Evolutionary conservation across 2,329 filamentous ascomycete genomes (phyloP), one percentile per base, ranked within the genome.

Genomic region (Microdochium nivale): DNA sequence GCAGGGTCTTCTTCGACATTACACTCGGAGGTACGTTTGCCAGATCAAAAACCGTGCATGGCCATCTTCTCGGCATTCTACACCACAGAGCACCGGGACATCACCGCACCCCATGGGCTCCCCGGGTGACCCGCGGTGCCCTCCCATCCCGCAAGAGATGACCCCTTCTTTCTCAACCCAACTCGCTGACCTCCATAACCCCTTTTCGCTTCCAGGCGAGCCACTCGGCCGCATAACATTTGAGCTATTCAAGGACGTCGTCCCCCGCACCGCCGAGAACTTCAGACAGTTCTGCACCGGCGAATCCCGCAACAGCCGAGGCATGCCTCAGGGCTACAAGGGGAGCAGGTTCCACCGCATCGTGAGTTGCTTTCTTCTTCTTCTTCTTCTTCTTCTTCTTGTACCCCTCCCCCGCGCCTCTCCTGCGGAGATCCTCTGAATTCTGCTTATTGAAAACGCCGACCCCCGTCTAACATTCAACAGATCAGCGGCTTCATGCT

Each of bases 401-500:
- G 54, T 52, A 37, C 13, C 16, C n/a, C n/a, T n/a, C n/a, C n/a
- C n/a, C n/a, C n/a, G n/a, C n/a, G n/a, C n/a, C n/a, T n/a, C n/a
- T n/a, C n/a, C n/a, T n/a, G n/a, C n/a, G n/a, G n/a, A n/a, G n/a
- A n/a, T n/a, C n/a, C n/a, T n/a, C n/a, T n/a, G n/a, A n/a, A n/a
- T n/a, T n/a, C n/a, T n/a, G n/a, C n/a, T n/a, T n/a, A n/a, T n/a
- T n/a, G n/a, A n/a, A n/a, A n/a, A n/a, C n/a, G n/a, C n/a, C n/a
- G n/a, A n/a, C n/a, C n/a, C n/a, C 40, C 49, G 21, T 52, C 35
- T 30, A 11, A 9, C 24, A 35, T 49, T 33, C 24, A 27, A 25
- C 50, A 95, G 89, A 96, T 96, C 67, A 88, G 88, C 71, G 87
- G 88, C 62, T 96, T 97, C 73, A 97, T 97, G 92, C 88, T 94